Conservation (phyloP, 2,329 filamentous ascomycete genomes). For the Cordyceps cicadae region DNA sequence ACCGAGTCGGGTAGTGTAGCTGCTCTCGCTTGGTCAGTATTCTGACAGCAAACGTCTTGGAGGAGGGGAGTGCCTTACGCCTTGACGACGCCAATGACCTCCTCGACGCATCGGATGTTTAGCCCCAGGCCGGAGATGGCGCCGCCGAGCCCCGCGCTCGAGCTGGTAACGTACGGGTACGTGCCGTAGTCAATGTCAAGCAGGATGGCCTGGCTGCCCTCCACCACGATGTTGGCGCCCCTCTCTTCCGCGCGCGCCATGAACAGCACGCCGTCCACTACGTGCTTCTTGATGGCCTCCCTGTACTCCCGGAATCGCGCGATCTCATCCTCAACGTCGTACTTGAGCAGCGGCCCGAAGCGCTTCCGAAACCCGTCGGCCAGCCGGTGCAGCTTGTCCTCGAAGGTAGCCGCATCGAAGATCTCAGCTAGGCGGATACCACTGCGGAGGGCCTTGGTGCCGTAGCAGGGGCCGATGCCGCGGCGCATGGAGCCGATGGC, state of each 20-base stretch:
- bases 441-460: conserved; percentile 35
- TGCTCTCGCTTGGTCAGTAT: neutral
- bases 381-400: conserved; percentile 52
- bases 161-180: conserved; percentile 22
- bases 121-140: conserved; percentile 20
- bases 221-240: neutral
- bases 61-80: conserved; percentile 7
- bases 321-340: conserved; percentile 1
- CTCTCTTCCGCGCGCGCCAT: neutral
- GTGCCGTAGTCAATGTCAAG: conserved; percentile 17
- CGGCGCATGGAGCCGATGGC: conserved; percentile 23
- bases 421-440: conserved; percentile 58
- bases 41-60: neutral
- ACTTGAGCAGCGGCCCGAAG: conserved; percentile 36
- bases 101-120: conserved; percentile 47
- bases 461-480: conserved; percentile 16
- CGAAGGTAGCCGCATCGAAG: conserved; percentile 56
- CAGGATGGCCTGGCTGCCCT: conserved; percentile 3
- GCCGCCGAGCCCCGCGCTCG: conserved; percentile 21
- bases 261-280: neutral
- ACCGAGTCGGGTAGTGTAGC: conserved; percentile 52
- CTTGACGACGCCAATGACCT: conserved; percentile 57
- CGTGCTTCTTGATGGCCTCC: neutral
- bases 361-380: conserved; percentile 56
- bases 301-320: neutral